Conservation (phyloP, 2,329 filamentous ascomycete genomes). For the Penicillium nordicum region DNA sequence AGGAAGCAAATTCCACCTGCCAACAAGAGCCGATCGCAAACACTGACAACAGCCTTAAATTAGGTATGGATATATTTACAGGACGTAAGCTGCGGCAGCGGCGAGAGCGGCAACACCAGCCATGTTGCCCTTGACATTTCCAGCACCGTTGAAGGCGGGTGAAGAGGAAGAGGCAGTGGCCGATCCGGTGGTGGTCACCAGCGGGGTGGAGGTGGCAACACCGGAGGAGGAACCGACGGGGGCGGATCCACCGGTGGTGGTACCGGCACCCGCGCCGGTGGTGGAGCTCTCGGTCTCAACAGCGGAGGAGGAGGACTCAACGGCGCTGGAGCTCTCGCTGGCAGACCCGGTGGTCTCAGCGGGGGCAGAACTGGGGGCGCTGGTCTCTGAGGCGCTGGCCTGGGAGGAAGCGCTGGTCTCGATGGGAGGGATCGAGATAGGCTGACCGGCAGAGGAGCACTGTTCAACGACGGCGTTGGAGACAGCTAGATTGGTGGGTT, state of each 20-base stretch:
- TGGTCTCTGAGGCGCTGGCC: not conserved
- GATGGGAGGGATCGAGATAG: slow-evolving; percentile 37
- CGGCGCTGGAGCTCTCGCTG: slow-evolving; percentile 9
- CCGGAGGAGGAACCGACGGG: slow-evolving; percentile 13
- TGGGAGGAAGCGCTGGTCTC: slow-evolving; percentile 15
- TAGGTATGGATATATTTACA: slow-evolving; percentile 23
- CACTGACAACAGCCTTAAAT: slow-evolving; percentile 1
- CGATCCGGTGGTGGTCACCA: slow-evolving; percentile 13
- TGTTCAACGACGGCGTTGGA: slow-evolving; percentile 34
- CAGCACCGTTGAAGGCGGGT: slow-evolving; percentile 26
- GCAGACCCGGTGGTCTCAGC: slow-evolving; percentile 7
- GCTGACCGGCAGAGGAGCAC: slow-evolving; percentile 37
- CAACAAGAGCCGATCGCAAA: not conserved
- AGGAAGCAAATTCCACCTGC: not conserved
- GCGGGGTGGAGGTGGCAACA: slow-evolving; percentile 18
- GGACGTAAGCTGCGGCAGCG: slow-evolving; percentile 25
- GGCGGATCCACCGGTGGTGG: slow-evolving; percentile 7
- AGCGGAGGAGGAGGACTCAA: slow-evolving; percentile 3
- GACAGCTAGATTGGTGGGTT: slow-evolving; percentile 28
- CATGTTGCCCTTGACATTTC: slow-evolving; percentile 25
- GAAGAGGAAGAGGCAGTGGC: slow-evolving; percentile 15
- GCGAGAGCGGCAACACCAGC: slow-evolving; percentile 25
- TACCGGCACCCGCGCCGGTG: slow-evolving; percentile 5
- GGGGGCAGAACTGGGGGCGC: slow-evolving; percentile 7
- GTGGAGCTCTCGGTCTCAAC: not conserved